A percentile compares a stretch with the other conserved stretches of the same genome.
Conservation (phyloP, 2,329 filamentous ascomycete species). For the Pezicula carpinea region DNA sequence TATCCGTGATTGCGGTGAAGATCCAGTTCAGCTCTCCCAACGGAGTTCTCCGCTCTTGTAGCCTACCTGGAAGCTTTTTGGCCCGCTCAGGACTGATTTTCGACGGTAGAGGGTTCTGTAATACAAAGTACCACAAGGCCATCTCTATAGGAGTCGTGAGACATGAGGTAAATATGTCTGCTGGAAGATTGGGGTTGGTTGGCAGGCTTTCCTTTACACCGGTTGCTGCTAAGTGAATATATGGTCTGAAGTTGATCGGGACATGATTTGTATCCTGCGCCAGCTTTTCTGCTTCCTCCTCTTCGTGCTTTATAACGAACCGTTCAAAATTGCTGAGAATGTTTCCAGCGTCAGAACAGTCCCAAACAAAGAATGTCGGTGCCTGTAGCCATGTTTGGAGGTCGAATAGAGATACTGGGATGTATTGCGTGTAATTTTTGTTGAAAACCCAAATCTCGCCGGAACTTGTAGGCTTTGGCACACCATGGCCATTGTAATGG, state of each 20-base stretch:
- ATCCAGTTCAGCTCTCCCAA: constrained; percentile 98
- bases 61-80: constrained; percentile 81
- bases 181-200: constrained; percentile 88
- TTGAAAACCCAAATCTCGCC: constrained; percentile 99
- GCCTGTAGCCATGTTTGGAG: constrained; percentile 93
- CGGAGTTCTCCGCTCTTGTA: constrained; percentile 89
- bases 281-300: constrained; percentile 74
- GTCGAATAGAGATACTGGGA: constrained; percentile 92
- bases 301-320: constrained; percentile 91
- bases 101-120: constrained; percentile 68
- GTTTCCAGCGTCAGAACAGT: constrained; percentile 93
- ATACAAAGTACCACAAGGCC: constrained; percentile 90
- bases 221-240: constrained; percentile 90
- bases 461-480: constrained; percentile 89
- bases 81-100: constrained; percentile 75
- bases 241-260: constrained; percentile 64
- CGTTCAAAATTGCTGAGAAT: constrained; percentile 93
- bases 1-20: constrained; percentile 97
- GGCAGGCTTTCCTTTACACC: constrained; percentile 86
- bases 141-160: constrained; percentile 97
- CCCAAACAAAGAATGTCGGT: constrained; percentile 94
- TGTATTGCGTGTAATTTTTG: constrained; percentile 97
- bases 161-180: constrained; percentile 93
- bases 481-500: constrained; percentile 97
- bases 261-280: constrained; percentile 78